Evolutionary conservation across 2,329 filamentous ascomycete species (phyloP), one percentile per base, ranked within the genome.

Genomic region (Alternaria alternata): DNA sequence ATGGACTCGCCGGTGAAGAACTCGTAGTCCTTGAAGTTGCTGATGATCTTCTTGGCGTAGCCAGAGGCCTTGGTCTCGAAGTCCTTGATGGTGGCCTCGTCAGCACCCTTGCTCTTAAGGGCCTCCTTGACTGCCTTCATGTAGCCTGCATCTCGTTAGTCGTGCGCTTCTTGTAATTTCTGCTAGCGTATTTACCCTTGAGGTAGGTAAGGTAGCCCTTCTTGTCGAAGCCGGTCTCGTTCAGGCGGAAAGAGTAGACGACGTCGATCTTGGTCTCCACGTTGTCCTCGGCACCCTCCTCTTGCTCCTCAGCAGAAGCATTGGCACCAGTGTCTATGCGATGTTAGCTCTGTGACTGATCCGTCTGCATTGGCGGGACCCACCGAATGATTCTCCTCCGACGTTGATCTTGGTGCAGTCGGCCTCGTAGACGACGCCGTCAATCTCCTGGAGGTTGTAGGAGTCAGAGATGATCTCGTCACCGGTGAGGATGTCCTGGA

Each of bases 391-490:
- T 78, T 94, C 88, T 67, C 81, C 87, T 67, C 89, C 93, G 81
- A 94, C 85, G 62, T 87, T 88, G 83, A 97, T 93, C 89, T 94
- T 96, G 79, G 86, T 85, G 84, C 94, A 97, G 84, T 99, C 91
- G 78, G 90, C 90, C 86, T 98, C 94, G 84, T 91, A 98, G 75
- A 91, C 89, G 71, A 91, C 85, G 71, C 88, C 89, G 80, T 94
- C 91, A 66, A 94, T 79, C 80, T 91, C 85, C 85, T 92, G 93
- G 79, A 96, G 81, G 73, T 93, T 86, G 85, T 90, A 97, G 72
- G 91, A 95, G 85, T 98, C 94, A 77, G 95, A 96, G 89, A 98
- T 89, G 81, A 99, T 87, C 90, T 99, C 95, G 84, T 97, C 94
- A 70, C 85, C 92, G 82, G 88, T 91, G 82, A 97, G 80, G 75